Base-by-base conservation (phyloP, 2,329 filamentous ascomycete species). In the Claviceps purpurea region DNA sequence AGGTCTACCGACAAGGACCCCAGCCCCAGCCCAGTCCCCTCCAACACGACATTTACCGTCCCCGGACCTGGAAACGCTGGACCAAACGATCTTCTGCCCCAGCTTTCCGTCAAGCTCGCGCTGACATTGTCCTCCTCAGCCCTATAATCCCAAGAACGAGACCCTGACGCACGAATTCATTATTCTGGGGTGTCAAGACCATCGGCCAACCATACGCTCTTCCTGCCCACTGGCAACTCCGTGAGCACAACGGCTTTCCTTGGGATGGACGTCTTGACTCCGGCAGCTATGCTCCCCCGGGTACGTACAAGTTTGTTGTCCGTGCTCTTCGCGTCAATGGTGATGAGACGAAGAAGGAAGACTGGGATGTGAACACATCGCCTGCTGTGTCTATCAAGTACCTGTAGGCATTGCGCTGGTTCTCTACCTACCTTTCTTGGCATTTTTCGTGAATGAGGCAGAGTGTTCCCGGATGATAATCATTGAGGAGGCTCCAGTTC, bases 251-350 rank as follows among this genome's bases (percentile, higher is more conserved):
- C 26, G 7, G 26, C 7, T 40, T 62, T 5, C 50, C 53, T 0
- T 81, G 74, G 68, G 69, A 74, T 49, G 77, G 77, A 13, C 63
- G 65, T 50, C 62, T 79, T 5, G 64, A 65, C 0, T 68, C 73
- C 7, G 75, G 74, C 16, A 65, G 58, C 1, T 76, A 73, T 54
- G 76, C 69, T 2, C 71, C 74, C 0, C 64, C 68, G 0, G 77
- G 76, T 11, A 58, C 60, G 34, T 80, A 81, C 62, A n/a, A n/a
- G 61, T 65, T 79, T 49, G 65, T 66, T 1, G 65, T 77, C 34
- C 69, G 69, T 53, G 72, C 75, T 2, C 61, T 80, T 56, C 70
- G 69, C 54, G 70, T 80, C 54, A 77, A 74, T 58, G 77, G 77
- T 5, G 67, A 79, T 52, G 61, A 64, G 38, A 60, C 64, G 13